These are phyloP conservation scores for Fusarium aywerte DNA, from an alignment of 2,329 filamentous ascomycete genomes.

Conservation along the genomic window DNA sequence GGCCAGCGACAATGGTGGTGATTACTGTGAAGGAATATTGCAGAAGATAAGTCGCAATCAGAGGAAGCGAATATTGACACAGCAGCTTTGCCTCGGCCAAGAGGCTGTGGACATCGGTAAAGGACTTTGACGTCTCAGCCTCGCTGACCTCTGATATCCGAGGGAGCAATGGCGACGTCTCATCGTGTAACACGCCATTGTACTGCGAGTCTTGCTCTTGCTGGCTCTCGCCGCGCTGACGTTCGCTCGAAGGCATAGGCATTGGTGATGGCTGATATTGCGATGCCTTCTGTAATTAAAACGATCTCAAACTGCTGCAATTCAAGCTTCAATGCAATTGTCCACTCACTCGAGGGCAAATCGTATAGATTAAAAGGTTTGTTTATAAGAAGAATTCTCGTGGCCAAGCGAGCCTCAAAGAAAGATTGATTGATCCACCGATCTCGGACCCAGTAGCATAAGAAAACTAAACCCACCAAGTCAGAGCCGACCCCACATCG, in stretches of 20 bases:
- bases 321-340: slow-evolving; percentile 3
- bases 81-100: slow-evolving; percentile 35
- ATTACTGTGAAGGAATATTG: slow-evolving; percentile 65
- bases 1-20: slow-evolving; percentile 64
- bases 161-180: slow-evolving; percentile 34
- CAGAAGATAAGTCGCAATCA: slow-evolving; percentile 64
- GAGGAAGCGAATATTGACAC: slow-evolving; percentile 53
- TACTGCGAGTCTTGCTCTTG: not conserved
- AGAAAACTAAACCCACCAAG: slow-evolving; percentile 1
- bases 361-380: slow-evolving; percentile 6
- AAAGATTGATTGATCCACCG: slow-evolving; percentile 21
- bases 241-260: slow-evolving; percentile 29
- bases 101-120: slow-evolving; percentile 16
- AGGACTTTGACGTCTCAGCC: slow-evolving; percentile 6
- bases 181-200: slow-evolving; percentile 28
- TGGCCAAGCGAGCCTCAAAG: slow-evolving; percentile 1
- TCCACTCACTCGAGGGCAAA: slow-evolving; percentile 21
- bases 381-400: slow-evolving; percentile 23
- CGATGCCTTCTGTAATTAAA: not conserved
- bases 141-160: slow-evolving; percentile 15
- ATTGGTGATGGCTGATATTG: slow-evolving; percentile 1
- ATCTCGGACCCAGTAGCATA: slow-evolving; percentile 21
- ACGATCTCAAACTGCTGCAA: not conserved
- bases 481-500: slow-evolving; percentile 1
- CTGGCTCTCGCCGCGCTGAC: slow-evolving; percentile 13